Evolutionary conservation across 495 filamentous ascomycete genomes (phyloP).

Genomic region (Aspergillus diversus): DNA sequence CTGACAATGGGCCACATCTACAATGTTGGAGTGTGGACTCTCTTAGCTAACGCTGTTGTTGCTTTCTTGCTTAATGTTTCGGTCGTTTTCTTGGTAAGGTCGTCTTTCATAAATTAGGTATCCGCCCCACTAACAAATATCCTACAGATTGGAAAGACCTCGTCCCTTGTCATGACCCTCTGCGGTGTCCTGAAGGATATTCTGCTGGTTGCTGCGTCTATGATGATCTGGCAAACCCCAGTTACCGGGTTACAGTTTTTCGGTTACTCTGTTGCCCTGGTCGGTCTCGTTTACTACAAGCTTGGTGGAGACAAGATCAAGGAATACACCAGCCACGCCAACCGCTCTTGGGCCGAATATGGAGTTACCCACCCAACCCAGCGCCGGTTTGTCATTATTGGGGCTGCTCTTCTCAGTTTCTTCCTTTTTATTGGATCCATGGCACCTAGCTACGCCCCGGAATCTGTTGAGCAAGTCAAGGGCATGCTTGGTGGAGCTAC

Average conservation of each 20-base stretch:
- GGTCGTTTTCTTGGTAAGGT: conserved; percentile 86
- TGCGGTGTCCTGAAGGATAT: conserved; percentile 99
- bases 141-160: conserved; percentile 91
- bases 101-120: neutral
- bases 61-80: conserved; percentile 92
- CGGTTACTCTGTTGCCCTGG: conserved; percentile 89
- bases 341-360: conserved; percentile 83
- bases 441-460: conserved; percentile 50
- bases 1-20: conserved; percentile 74
- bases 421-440: conserved; percentile 70
- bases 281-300: conserved; percentile 96
- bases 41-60: conserved; percentile 78
- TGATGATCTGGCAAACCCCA: conserved; percentile 85
- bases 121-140: conserved; percentile 5
- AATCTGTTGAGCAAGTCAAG: conserved; percentile 44
- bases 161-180: conserved; percentile 92
- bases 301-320: conserved; percentile 84
- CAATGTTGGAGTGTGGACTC: conserved; percentile 70
- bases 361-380: conserved; percentile 71
- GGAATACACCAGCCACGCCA: conserved; percentile 70
- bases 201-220: conserved; percentile 85
- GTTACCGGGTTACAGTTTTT: conserved; percentile 86
- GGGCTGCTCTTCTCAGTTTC: conserved; percentile 61
- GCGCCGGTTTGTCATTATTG: conserved; percentile 76
- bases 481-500: conserved; percentile 48